Evolutionary conservation across 208 protist genomes (phyloP).

Genomic region (Wallacemonas rigidus): DNA sequence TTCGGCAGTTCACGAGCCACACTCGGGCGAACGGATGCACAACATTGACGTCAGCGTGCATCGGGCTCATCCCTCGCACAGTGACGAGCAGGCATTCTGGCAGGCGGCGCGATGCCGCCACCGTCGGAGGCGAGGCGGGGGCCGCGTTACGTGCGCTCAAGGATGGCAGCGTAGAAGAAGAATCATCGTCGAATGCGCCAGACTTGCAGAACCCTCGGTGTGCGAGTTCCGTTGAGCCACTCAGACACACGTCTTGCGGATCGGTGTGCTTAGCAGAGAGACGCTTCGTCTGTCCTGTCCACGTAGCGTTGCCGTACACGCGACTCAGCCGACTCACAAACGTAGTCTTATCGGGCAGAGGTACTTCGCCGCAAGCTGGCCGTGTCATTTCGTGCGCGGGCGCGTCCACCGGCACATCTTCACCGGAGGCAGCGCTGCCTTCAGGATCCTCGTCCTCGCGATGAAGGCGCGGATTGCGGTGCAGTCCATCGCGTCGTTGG

Average conservation of each 20-base stretch:
- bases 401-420: no score
- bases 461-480: no score
- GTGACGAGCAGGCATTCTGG: slow-evolving; percentile 37
- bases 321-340: neutral
- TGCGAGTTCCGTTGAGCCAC: neutral
- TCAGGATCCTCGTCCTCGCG: no score
- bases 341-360: neutral
- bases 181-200: slow-evolving; percentile 31
- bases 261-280: neutral
- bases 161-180: neutral
- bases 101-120: neutral
- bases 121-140: neutral
- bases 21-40: slow-evolving; percentile 83
- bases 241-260: neutral
- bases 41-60: slow-evolving; percentile 68
- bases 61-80: slow-evolving; percentile 68
- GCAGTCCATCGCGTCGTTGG: no score
- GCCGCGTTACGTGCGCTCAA: neutral
- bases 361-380: no score
- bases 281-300: neutral
- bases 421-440: no score
- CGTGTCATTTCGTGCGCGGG: no score
- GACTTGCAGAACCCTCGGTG: slow-evolving; percentile 16
- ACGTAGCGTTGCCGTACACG: neutral
- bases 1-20: slow-evolving; percentile 72